Conservation (phyloP, 306 rosid genomes). For the Prinsepia uniflora region DNA sequence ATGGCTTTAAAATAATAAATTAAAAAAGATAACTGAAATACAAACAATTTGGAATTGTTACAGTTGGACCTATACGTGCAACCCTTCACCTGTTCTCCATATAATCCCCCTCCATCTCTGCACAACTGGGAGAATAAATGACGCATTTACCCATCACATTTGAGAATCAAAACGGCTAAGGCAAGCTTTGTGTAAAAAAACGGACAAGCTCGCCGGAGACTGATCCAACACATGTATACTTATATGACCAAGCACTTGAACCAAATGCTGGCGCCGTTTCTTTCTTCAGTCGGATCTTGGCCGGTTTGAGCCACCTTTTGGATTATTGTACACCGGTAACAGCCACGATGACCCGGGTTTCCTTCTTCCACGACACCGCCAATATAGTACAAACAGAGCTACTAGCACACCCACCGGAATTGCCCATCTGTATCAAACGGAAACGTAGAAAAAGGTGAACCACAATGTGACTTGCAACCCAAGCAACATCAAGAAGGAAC, state of each 20-base stretch:
- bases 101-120: conserved; percentile 9
- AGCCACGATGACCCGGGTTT: conserved; percentile 65
- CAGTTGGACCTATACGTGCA: conserved; percentile 15
- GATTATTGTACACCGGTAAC: conserved; percentile 63
- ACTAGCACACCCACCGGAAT: conserved; percentile 59
- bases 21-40: background rate
- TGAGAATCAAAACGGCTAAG: background rate
- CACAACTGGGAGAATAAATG: background rate
- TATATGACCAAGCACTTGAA: conserved; percentile 3
- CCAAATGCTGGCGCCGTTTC: background rate
- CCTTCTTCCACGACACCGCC: conserved; percentile 84
- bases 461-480: background rate
- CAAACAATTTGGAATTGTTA: conserved; percentile 16
- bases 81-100: background rate
- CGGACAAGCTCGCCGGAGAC: conserved; percentile 31
- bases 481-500: background rate
- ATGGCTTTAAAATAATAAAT: background rate
- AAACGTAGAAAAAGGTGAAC: background rate
- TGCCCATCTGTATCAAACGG: conserved; percentile 81
- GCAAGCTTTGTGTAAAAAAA: conserved; percentile 4
- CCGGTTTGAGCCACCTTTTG: conserved; percentile 53
- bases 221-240: conserved; percentile 20
- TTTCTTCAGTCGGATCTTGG: conserved; percentile 56
- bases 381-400: conserved; percentile 54
- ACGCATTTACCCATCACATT: background rate